These are phyloP conservation scores for Apiotrichum mycotoxinovorans DNA, from an alignment of 1,284 basidiomycete genomes.

Conservation along the genomic window DNA sequence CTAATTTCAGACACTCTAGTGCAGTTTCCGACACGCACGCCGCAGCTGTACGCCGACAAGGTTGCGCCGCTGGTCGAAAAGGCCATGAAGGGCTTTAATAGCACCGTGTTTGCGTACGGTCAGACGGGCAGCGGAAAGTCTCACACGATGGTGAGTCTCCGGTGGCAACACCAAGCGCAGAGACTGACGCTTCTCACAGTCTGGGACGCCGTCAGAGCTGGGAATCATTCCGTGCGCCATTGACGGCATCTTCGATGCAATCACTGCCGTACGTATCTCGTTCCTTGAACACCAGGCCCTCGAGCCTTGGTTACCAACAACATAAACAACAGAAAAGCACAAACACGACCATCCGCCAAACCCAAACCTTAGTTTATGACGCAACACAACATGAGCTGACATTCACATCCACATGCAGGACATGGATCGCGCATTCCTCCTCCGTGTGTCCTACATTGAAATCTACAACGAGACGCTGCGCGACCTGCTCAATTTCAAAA, in stretches of 20 bases:
- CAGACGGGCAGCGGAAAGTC: slow-evolving; percentile 54
- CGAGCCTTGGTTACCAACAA: not conserved
- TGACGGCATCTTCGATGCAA: slow-evolving; percentile 55
- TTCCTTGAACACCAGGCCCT: not conserved
- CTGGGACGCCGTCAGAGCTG: slow-evolving; percentile 52
- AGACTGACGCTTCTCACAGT: slow-evolving; percentile 23
- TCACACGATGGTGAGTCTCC: slow-evolving; percentile 49
- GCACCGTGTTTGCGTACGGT: slow-evolving; percentile 54
- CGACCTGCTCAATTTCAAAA: slow-evolving; percentile 52
- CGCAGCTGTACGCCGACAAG: slow-evolving; percentile 51
- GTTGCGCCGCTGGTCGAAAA: slow-evolving; percentile 54
- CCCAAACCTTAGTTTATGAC: not conserved
- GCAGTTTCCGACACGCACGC: slow-evolving; percentile 47
- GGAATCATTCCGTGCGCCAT: slow-evolving; percentile 58
- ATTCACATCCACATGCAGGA: slow-evolving; percentile 26
- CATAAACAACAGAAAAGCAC: not conserved
- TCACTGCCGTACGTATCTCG: slow-evolving; percentile 44
- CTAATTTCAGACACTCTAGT: slow-evolving; percentile 45
- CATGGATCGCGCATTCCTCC: slow-evolving; percentile 46
- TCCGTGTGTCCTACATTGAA: slow-evolving; percentile 58
- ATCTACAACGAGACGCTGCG: slow-evolving; percentile 60
- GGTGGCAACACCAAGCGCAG: too few relatives aligned
- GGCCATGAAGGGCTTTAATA: slow-evolving; percentile 58
- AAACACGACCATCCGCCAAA: too few relatives aligned
- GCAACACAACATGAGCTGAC: not conserved